Evolutionary conservation across 768 basidiomycete species (phyloP).

Genomic region (Kwoniella newhampshirensis): DNA sequence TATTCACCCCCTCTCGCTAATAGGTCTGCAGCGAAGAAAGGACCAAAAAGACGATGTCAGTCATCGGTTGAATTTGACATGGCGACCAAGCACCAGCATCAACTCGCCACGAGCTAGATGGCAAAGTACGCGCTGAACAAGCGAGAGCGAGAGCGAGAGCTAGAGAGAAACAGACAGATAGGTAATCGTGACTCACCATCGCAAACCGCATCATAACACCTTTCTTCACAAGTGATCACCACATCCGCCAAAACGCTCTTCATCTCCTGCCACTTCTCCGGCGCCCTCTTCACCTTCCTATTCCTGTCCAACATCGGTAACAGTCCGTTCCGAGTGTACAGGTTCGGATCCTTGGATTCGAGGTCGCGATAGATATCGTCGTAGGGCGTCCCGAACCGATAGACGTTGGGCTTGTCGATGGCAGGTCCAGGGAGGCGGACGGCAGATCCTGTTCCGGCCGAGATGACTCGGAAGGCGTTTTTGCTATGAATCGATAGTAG

Average conservation of each 20-base stretch:
- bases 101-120: neutral
- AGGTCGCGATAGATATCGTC: constrained; percentile 92
- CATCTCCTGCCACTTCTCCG: constrained; percentile 95
- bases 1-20: constrained; percentile 83
- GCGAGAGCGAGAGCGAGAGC: no score
- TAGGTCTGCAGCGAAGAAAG: constrained; percentile 62
- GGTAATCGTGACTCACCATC: constrained; percentile 71
- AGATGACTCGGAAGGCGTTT: constrained; percentile 86
- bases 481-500: constrained; percentile 61
- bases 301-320: constrained; percentile 96
- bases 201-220: constrained; percentile 97
- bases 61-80: no score
- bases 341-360: constrained; percentile 70
- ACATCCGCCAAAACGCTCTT: constrained; percentile 78
- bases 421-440: constrained; percentile 94
- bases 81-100: neutral
- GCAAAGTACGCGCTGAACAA: no score
- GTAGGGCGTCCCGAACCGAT: constrained; percentile 94
- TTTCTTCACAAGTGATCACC: constrained; percentile 97
- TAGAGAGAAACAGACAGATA: no score
- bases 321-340: constrained; percentile 94
- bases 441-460: constrained; percentile 93
- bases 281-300: constrained; percentile 81
- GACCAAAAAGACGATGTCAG: no score
- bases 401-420: constrained; percentile 96